These are phyloP conservation scores for Erysiphe neolycopersici DNA, from an alignment of 2,329 filamentous ascomycete species.

Conservation along the genomic window DNA sequence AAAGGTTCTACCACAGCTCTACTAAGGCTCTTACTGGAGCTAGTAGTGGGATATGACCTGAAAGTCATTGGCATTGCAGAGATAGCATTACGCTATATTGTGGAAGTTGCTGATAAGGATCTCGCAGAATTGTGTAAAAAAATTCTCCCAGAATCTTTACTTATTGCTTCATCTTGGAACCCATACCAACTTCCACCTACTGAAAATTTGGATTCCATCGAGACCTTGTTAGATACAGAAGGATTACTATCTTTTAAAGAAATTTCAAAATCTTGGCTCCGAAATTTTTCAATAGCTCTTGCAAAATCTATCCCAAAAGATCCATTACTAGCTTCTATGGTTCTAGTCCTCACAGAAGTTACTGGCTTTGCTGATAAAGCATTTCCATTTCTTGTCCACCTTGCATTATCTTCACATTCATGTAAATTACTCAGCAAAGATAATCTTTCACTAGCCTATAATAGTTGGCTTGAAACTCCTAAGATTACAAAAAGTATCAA, in stretches of 20 bases:
- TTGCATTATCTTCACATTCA: constrained; percentile 45
- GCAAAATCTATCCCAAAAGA: constrained; percentile 31
- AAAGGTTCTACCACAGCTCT: constrained; percentile 35
- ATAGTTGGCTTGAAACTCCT: constrained; percentile 30
- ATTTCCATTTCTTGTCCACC: constrained; percentile 65
- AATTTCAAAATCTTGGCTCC: constrained; percentile 28
- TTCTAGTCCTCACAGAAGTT: constrained; percentile 36
- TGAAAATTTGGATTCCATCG: constrained; percentile 13
- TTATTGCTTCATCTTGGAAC: constrained; percentile 28
- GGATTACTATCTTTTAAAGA: constrained; percentile 13
- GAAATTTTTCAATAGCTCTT: constrained; percentile 32
- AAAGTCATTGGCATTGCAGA: constrained; percentile 31
- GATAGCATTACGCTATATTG: constrained; percentile 27
- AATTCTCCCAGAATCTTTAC: constrained; percentile 24
- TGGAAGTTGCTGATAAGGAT: constrained; percentile 18
- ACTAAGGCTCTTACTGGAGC: constrained; percentile 30
- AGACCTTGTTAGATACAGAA: constrained; percentile 1
- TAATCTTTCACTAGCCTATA: constrained; percentile 37
- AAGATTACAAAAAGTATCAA: constrained; percentile 29
- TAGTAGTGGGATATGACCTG: constrained; percentile 31
- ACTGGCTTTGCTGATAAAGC: constrained; percentile 43
- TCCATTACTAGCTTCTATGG: constrained; percentile 41
- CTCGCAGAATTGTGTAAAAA: constrained; percentile 24
- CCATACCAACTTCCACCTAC: constrained; percentile 27
- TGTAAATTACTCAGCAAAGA: constrained; percentile 31